These are phyloP conservation scores for Spathaspora gorwiae DNA, from an alignment of 805 yeast species.

Conservation along the genomic window DNA sequence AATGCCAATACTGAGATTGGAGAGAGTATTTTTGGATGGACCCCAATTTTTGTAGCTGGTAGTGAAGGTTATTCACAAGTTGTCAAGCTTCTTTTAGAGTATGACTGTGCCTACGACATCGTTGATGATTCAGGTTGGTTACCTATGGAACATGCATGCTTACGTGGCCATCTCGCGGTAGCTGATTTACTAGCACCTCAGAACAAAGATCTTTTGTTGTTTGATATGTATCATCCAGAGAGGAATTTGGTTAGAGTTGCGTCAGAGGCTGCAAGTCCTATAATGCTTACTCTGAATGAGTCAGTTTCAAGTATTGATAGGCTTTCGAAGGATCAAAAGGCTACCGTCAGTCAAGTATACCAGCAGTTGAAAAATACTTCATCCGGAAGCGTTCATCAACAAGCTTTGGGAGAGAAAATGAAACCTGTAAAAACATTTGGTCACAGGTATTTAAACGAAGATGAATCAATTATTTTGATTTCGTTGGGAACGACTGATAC, in stretches of 20 bases:
- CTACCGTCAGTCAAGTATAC: slow-evolving; percentile 34
- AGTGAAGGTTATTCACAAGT: slow-evolving; percentile 70
- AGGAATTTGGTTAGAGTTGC: slow-evolving; percentile 25
- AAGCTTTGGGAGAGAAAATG: slow-evolving; percentile 8
- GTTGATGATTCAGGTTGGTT: slow-evolving; percentile 91
- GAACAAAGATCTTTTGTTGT: slow-evolving; percentile 29
- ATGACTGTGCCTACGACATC: slow-evolving; percentile 50
- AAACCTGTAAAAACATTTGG: slow-evolving; percentile 80
- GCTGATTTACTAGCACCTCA: slow-evolving; percentile 57
- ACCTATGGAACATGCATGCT: slow-evolving; percentile 93
- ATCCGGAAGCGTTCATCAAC: background rate
- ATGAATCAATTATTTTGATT: slow-evolving; percentile 69
- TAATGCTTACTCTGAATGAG: slow-evolving; percentile 2
- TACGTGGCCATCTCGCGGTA: slow-evolving; percentile 78
- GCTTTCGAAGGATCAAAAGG: slow-evolving; percentile 28
- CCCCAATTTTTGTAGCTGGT: slow-evolving; percentile 86
- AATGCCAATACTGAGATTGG: slow-evolving; percentile 74
- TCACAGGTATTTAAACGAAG: slow-evolving; percentile 61
- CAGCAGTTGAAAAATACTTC: slow-evolving; percentile 30
- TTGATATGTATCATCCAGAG: slow-evolving; percentile 33
- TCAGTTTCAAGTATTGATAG: slow-evolving; percentile 33
- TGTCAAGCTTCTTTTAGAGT: slow-evolving; percentile 48
- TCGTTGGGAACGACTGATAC: slow-evolving; percentile 85
- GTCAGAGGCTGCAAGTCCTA: slow-evolving; percentile 7
- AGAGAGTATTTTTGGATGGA: slow-evolving; percentile 85